Conservation (phyloP, 2,329 filamentous ascomycete genomes). For the Trichoderma sp. region DNA sequence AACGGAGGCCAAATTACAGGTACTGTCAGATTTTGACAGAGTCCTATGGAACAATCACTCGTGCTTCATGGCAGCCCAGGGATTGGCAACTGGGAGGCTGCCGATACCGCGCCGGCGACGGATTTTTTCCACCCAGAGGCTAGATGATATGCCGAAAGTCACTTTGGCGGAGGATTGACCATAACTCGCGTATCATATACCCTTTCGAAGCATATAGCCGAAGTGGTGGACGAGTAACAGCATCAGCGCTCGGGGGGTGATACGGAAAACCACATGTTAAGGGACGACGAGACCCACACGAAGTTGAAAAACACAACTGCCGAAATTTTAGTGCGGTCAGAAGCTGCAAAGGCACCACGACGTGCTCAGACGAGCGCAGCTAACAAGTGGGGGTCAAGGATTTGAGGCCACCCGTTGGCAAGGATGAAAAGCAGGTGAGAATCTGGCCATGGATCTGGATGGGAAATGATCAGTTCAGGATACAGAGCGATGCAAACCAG, state of each 20-base stretch:
- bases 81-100: background rate
- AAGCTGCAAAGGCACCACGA: slow-evolving; percentile 11
- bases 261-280: background rate
- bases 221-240: background rate
- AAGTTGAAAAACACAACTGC: slow-evolving; percentile 18
- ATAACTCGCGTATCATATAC: background rate
- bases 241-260: slow-evolving; percentile 1
- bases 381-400: slow-evolving; percentile 5
- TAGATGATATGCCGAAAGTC: background rate
- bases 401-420: background rate
- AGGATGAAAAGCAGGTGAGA: background rate
- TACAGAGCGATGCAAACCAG: background rate
- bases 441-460: background rate
- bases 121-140: background rate
- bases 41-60: background rate
- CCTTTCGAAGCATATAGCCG: slow-evolving; percentile 18
- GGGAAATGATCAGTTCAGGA: background rate
- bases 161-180: background rate
- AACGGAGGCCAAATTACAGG: background rate
- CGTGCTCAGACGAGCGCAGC: background rate
- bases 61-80: background rate
- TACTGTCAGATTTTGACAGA: background rate
- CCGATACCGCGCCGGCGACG: background rate
- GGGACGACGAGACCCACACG: background rate
- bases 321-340: slow-evolving; percentile 17